Conservation (phyloP, 495 filamentous ascomycete genomes). For the Talaromyces thailandensis region DNA sequence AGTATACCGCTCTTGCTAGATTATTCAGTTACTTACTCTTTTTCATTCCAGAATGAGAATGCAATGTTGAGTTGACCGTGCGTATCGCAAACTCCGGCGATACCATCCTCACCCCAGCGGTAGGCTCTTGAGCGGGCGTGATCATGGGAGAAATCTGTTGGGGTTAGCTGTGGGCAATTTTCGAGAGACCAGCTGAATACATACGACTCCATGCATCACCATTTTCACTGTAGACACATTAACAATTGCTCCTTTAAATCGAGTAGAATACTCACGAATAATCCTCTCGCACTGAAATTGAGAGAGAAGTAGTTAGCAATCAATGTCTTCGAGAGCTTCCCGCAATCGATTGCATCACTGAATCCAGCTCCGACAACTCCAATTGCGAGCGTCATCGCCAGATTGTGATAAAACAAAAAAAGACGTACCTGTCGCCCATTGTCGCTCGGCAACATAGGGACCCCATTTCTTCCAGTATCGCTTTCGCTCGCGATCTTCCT, state of each 20-base stretch:
- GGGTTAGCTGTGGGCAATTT: background rate
- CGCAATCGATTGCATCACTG: background rate
- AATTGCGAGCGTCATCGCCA: background rate
- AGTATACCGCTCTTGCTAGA: slow-evolving; percentile 2
- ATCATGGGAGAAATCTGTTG: slow-evolving; percentile 81
- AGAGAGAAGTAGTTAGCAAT: background rate
- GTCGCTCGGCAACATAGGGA: slow-evolving; percentile 51
- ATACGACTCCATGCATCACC: slow-evolving; percentile 94
- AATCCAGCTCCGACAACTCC: background rate
- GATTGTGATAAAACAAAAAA: slow-evolving; percentile 1
- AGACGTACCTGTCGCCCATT: slow-evolving; percentile 77
- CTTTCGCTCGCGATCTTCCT: slow-evolving; percentile 67
- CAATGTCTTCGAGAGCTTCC: background rate
- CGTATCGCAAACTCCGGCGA: slow-evolving; percentile 88
- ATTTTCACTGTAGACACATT: slow-evolving; percentile 37
- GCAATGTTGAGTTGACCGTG: slow-evolving; percentile 86
- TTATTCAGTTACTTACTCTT: slow-evolving; percentile 57
- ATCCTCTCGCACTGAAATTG: slow-evolving; percentile 73
- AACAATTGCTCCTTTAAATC: slow-evolving; percentile 7
- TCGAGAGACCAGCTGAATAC: slow-evolving; percentile 20
- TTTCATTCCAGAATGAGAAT: slow-evolving; percentile 95
- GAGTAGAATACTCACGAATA: slow-evolving; percentile 57
- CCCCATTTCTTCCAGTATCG: slow-evolving; percentile 98
- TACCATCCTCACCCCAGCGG: slow-evolving; percentile 95
- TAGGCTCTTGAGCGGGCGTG: slow-evolving; percentile 79